phyloP scores from a whole-genome alignment of 1,284 basidiomycete species.

The Takashimella tepidaria region DNA sequence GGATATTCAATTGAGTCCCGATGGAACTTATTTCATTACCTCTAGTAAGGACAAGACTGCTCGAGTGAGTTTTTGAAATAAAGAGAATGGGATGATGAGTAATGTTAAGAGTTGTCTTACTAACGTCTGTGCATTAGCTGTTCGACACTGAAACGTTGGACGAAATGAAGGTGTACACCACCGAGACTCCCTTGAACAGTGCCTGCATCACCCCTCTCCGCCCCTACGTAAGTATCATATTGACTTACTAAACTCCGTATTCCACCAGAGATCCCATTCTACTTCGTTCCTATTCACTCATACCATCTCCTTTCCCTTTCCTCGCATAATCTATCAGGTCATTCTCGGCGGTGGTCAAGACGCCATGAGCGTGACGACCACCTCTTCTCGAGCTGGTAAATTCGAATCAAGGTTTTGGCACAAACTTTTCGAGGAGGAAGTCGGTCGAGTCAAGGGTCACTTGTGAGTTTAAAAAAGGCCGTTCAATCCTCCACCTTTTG shows the following conservation, averaged over 20 bases:
- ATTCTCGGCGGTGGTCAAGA: slow-evolving; percentile 95
- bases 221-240: slow-evolving; percentile 63
- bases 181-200: slow-evolving; percentile 94
- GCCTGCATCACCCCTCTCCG: slow-evolving; percentile 77
- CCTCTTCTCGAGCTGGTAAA: slow-evolving; percentile 86
- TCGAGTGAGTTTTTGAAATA: slow-evolving; percentile 57
- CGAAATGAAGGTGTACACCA: slow-evolving; percentile 87
- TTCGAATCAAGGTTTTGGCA: slow-evolving; percentile 99
- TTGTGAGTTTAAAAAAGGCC: slow-evolving; percentile 46
- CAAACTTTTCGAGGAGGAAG: slow-evolving; percentile 96
- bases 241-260: slow-evolving; percentile 1
- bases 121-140: slow-evolving; percentile 57
- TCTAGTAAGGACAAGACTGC: slow-evolving; percentile 96
- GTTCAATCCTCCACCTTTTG: too few relatives aligned
- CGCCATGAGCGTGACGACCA: slow-evolving; percentile 96
- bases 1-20: slow-evolving; percentile 85
- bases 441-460: slow-evolving; percentile 92
- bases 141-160: slow-evolving; percentile 83
- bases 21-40: slow-evolving; percentile 92
- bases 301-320: background rate
- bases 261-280: too few relatives aligned
- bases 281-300: slow-evolving; percentile 8
- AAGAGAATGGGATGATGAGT: too few relatives aligned
- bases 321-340: slow-evolving; percentile 52
- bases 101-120: too few relatives aligned